Base-by-base conservation (phyloP, 768 basidiomycete species). In the Pholiota molesta region DNA sequence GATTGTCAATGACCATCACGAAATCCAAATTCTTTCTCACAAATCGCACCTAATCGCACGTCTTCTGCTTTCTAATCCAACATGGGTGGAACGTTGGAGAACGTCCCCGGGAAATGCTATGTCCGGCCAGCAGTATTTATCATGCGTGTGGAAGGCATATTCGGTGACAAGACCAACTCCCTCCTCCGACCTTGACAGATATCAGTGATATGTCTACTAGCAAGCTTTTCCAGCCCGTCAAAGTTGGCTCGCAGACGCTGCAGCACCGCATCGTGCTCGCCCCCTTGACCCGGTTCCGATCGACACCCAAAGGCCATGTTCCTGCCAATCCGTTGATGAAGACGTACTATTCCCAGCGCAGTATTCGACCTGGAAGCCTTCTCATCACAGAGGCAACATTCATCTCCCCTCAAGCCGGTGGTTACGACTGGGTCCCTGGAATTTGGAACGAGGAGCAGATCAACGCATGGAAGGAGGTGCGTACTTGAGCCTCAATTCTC, bases 301-400 rank as follows among this genome's bases (percentile, higher is more conserved):
- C 78, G 2, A 61, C 64, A 9, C 68, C 59, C 63, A 67, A 33
- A 77, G 81, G 79, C 71, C 71, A 73, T 64, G 66, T 76, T 0
- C 77, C 77, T 13, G 61, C 69, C 10, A 47, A 76, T 1, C 76
- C 75, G 2, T 53, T 80, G 1, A 73, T 75, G 37, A 69, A 74
- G 54, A 73, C 74, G 16, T 85, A 84, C 71, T 86, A 85, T 63
- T 57, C 71, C 1, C 86, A 86, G 63, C 79, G 85, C 1, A 76
- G 73, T 5, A 73, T 74, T 39, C 62, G 70, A 0, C 79, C 81
- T 0, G 87, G 87, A 0, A 85, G 82, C 0, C 71, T 89, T 8
- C 72, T 86, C 44, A 78, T 90, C 59, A 73, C 84, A 1, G 87
- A 90, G 69, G 87, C 77, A 0, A 85, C 86, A 3, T 74, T 79